Conservation (phyloP, 163 green algal species). For the Scenedesmus sp. region DNA sequence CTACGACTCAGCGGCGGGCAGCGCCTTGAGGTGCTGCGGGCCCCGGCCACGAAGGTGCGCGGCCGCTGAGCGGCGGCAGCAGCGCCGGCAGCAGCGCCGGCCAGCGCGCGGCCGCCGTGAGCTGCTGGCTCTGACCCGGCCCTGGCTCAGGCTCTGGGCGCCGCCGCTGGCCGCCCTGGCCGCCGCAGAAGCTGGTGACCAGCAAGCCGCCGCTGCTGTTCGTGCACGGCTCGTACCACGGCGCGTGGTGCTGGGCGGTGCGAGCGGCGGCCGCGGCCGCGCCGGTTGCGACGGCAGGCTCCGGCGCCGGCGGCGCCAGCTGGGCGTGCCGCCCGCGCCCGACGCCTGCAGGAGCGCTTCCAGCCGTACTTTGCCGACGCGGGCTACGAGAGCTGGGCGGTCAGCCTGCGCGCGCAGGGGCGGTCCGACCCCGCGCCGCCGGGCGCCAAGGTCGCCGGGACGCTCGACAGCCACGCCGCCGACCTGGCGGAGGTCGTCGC, state of each 20-base stretch:
- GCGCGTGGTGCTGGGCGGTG: constrained; percentile 85
- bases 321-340: not conserved
- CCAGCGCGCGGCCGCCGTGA: too few relatives aligned
- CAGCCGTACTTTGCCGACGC: constrained; percentile 75
- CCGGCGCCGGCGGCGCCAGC: too few relatives aligned
- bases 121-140: too few relatives aligned
- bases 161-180: too few relatives aligned
- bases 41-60: not conserved
- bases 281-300: too few relatives aligned
- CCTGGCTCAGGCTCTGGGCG: not conserved
- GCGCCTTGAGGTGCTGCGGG: constrained; percentile 15
- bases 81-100: too few relatives aligned
- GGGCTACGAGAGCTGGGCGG: constrained; percentile 74
- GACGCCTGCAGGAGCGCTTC: constrained; percentile 69
- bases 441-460: constrained; percentile 61
- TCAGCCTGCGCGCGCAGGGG: constrained; percentile 81
- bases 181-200: constrained; percentile 29
- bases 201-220: constrained; percentile 77
- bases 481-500: constrained; percentile 74
- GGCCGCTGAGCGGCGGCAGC: too few relatives aligned
- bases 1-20: constrained; percentile 15
- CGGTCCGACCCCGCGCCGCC: constrained; percentile 50
- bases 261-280: not conserved
- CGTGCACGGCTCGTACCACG: constrained; percentile 87
- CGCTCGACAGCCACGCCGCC: constrained; percentile 67